These are phyloP conservation scores for Yamadazyma endophytica DNA, from an alignment of 805 yeast genomes.

Conservation along the genomic window DNA sequence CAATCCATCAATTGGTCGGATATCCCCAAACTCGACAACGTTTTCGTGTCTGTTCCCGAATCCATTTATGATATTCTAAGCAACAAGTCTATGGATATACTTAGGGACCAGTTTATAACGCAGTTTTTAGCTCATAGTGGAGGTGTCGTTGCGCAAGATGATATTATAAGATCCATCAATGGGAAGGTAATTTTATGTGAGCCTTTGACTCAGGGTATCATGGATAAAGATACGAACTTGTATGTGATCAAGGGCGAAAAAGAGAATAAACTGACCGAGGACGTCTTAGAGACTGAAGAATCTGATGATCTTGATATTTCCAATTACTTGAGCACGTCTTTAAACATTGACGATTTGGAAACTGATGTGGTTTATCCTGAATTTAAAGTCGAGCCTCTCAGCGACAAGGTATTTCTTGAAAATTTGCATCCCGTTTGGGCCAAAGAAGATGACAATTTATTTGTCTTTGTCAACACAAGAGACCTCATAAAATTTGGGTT, in stretches of 20 bases:
- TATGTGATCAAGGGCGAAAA: conserved; percentile 42
- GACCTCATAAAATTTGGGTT: conserved; percentile 49
- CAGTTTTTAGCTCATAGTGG: conserved; percentile 19
- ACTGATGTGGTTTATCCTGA: conserved; percentile 2
- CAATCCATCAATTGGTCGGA: conserved; percentile 25
- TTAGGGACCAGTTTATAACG: conserved; percentile 30
- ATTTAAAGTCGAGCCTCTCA: conserved; percentile 25
- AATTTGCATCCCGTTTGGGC: conserved; percentile 18
- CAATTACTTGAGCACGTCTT: conserved; percentile 25
- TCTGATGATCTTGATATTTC: conserved; percentile 26
- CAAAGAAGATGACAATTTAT: conserved; percentile 36
- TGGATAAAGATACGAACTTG: conserved; percentile 46
- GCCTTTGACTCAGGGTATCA: conserved; percentile 66
- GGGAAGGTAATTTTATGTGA: conserved; percentile 61
- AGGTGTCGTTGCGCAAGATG: conserved; percentile 38
- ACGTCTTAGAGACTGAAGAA: conserved; percentile 8
- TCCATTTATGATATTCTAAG: conserved; percentile 33
- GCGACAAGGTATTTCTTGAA: conserved; percentile 21
- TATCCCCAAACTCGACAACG: conserved; percentile 39
- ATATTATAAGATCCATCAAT: conserved; percentile 37
- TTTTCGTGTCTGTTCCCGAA: conserved; percentile 46
- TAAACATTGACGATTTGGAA: conserved; percentile 14
- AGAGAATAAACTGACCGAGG: conserved; percentile 7
- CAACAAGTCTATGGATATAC: conserved; percentile 23
- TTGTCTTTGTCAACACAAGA: conserved; percentile 39